Percentiles rank a stretch among this genome's conserved stretches.
phyloP scores from a whole-genome alignment of 805 yeast species.

The Jamesozyma gamospora region DNA sequence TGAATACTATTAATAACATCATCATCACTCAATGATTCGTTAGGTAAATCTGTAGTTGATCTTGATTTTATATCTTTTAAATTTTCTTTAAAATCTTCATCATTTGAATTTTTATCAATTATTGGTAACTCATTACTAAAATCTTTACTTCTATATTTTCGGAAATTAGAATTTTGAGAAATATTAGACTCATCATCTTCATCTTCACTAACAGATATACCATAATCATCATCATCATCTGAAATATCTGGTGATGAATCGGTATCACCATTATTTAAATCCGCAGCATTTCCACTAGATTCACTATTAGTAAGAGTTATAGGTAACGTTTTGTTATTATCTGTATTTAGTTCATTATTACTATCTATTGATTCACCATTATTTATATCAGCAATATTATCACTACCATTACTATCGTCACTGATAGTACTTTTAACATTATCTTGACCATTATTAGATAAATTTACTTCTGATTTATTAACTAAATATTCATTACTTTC shows the following conservation, averaged over 20 bases:
- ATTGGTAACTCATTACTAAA: too few relatives aligned
- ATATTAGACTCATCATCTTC: background rate
- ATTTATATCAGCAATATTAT: conserved; percentile 5
- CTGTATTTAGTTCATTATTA: background rate
- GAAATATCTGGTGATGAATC: too few relatives aligned
- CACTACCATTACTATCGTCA: conserved; percentile 3
- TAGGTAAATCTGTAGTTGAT: conserved; percentile 2
- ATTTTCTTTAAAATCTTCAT: background rate
- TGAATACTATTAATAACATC: conserved; percentile 1
- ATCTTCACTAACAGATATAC: background rate
- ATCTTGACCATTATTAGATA: background rate
- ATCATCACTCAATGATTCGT: conserved; percentile 8
- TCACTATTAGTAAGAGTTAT: too few relatives aligned
- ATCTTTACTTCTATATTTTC: too few relatives aligned
- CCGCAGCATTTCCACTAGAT: too few relatives aligned
- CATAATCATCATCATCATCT: background rate
- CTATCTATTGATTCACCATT: conserved; percentile 5
- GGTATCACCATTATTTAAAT: too few relatives aligned
- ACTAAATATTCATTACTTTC: background rate
- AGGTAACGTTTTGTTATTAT: too few relatives aligned
- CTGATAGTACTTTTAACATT: background rate
- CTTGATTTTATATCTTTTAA: background rate
- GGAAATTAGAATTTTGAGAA: too few relatives aligned
- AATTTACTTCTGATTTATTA: background rate
- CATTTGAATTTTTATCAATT: background rate